Evolutionary conservation across 768 basidiomycete species (phyloP), one percentile per base, ranked within the genome.

Genomic region (Chiua virens): DNA sequence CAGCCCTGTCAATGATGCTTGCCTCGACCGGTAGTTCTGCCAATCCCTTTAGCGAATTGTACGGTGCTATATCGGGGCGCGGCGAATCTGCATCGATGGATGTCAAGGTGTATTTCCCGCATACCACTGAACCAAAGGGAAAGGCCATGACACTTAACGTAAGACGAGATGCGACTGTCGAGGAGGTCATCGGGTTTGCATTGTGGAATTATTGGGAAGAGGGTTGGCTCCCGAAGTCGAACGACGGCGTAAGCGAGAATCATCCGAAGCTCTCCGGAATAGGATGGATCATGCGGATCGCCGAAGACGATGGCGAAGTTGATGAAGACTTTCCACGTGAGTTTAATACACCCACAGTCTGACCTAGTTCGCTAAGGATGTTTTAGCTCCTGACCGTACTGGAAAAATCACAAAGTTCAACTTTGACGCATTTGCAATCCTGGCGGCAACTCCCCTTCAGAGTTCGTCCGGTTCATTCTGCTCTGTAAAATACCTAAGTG

Each of bases 251-350:
- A 45, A 73, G 66, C 32, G 82, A 82, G 54, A 79, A 82, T 23
- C 86, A 90, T 55, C 77, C 80, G 30, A 83, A 79, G 60, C 73
- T 92, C 42, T 87, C 84, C 40, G 88, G 91, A 0, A 76, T 89
- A 4, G 93, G 92, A 2, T 99, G 97, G 96, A 86, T 92, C 35
- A 67, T 99, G 71, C 76, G 92, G 52, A 93, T 98, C 48, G 90
- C 93, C 1, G 97, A 99, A 61, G 91, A 94, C 40, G 95, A 98
- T 66, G 97, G 97, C 15, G 96, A 98, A 68, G 92, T 98, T 1
- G 97, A 99, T 65, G 97, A 98, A 66, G 97, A 99, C 72, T 98
- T 95, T 64, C 97, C 96, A 21, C 89, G 95, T 96, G 67, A 60
- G 90, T 77, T 15, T 30, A 6, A n/a, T 32, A 1, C 23, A 18